A percentile compares a stretch with the other conserved stretches of the same genome.
Conservation (phyloP, 2,329 filamentous ascomycete species). For the Chaetothyriales sp. region DNA sequence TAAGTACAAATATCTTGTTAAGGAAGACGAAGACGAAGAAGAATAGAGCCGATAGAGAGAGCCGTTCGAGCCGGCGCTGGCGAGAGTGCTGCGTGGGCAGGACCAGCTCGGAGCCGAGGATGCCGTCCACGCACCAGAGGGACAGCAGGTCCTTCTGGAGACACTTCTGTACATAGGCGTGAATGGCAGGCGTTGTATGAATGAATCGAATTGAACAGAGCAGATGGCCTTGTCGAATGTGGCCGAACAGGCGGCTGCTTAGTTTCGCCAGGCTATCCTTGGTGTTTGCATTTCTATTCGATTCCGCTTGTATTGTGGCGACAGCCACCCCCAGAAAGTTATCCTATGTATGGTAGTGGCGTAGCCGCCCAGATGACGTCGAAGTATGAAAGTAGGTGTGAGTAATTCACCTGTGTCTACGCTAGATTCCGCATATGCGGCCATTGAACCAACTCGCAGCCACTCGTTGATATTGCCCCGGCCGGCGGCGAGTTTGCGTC, state of each 20-base stretch:
- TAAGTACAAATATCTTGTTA: constrained; percentile 71
- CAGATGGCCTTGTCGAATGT: background rate
- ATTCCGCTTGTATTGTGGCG: too few relatives aligned
- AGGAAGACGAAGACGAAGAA: constrained; percentile 51
- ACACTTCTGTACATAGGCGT: background rate
- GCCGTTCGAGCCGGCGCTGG: background rate
- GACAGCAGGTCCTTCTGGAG: background rate
- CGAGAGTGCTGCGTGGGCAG: background rate
- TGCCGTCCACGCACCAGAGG: background rate
- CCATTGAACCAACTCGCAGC: background rate
- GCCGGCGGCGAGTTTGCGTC: too few relatives aligned
- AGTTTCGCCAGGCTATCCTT: background rate
- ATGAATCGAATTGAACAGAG: background rate
- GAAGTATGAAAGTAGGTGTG: background rate
- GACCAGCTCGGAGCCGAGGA: background rate
- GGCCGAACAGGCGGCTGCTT: too few relatives aligned
- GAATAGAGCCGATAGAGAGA: background rate
- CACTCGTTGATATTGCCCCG: background rate
- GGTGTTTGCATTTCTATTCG: background rate
- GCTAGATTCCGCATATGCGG: background rate
- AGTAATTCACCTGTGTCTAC: background rate
- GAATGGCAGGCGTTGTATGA: background rate
- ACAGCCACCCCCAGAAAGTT: background rate
- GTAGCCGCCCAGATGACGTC: background rate
- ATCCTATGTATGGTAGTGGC: background rate